Evolutionary conservation across 2,329 filamentous ascomycete genomes (phyloP), one percentile per base, ranked within the genome.

Genomic region (Teratosphaeria epicoccoides): DNA sequence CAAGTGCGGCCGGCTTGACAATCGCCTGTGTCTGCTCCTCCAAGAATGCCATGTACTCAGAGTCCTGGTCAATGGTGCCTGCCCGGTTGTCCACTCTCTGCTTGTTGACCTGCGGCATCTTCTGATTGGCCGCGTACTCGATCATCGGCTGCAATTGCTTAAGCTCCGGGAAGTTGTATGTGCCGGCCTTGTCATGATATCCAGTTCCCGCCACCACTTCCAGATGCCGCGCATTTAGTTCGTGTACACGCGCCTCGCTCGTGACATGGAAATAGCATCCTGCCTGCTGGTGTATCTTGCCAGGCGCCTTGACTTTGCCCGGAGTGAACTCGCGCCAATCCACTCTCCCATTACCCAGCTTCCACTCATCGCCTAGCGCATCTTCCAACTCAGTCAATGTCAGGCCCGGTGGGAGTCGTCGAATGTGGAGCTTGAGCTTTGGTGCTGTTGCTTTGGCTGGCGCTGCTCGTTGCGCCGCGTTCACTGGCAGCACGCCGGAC

Each of bases 61-160:
- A 83, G 63, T 98, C 93, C 66, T 95, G 89, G 62, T 98, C 93
- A 59, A 98, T 97, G 2, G 89, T 95, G 49, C 91, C 93, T 67
- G 95, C 88, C 12, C 90, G 83, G 49, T 83, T 82, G 73, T 98
- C 93, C 50, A 82, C 80, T 28, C 88, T 83, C 47, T 81, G 80
- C 66, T 87, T 88, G 29, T 77, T 80, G 53, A 81, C 49, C 33
- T 64, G 40, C 1, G 91, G 88, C 1, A 88, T 80, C 62, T 90
- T 90, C 59, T 88, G 87, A 71, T 90, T 95, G 1, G 85, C 80
- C 17, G 90, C 82, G 62, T 87, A 87, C 63, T 95, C 90, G 47
- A 96, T 74, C 4, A 79, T 78, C 0, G 93, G 90, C 1, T 86
- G 87, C 0, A 87, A 86, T 50, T 63, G 55, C 55, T 93, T 74